These are phyloP conservation scores for Berkeleyomyces rouxiae DNA, from an alignment of 2,329 filamentous ascomycete genomes.

Conservation along the genomic window DNA sequence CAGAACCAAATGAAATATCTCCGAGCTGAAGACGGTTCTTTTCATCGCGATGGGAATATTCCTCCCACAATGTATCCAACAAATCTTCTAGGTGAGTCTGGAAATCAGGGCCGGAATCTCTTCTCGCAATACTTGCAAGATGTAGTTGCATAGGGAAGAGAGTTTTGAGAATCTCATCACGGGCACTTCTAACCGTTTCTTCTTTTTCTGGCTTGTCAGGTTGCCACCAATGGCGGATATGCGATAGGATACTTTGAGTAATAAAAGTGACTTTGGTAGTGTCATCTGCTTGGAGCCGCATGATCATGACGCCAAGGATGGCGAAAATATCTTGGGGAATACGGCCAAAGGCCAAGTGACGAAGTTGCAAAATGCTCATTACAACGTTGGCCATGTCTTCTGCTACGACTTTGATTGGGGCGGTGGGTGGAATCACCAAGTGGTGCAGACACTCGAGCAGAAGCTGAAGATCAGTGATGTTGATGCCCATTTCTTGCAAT, in stretches of 20 bases:
- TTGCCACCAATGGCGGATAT: conserved; percentile 64
- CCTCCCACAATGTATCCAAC: conserved; percentile 52
- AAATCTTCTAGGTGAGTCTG: conserved; percentile 44
- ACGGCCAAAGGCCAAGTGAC: conserved; percentile 40
- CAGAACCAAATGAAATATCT: conserved; percentile 46
- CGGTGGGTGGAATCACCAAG: conserved; percentile 49
- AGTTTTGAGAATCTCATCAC: conserved; percentile 62
- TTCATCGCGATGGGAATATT: conserved; percentile 58
- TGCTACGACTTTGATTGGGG: conserved; percentile 32
- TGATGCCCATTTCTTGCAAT: conserved; percentile 11
- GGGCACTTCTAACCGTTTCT: conserved; percentile 43
- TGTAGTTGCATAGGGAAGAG: conserved; percentile 51
- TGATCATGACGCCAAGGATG: conserved; percentile 55
- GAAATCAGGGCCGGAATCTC: conserved; percentile 22
- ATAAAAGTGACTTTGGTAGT: conserved; percentile 43
- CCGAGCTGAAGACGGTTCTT: conserved; percentile 61
- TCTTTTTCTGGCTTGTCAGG: conserved; percentile 47
- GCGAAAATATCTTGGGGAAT: conserved; percentile 59
- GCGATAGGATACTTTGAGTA: conserved; percentile 45
- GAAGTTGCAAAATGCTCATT: conserved; percentile 39
- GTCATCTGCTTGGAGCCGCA: conserved; percentile 50
- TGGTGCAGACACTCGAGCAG: conserved; percentile 48
- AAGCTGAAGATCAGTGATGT: conserved; percentile 24
- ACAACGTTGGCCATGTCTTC: not conserved
- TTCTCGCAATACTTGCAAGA: conserved; percentile 38